Percentiles rank a stretch among this genome's conserved stretches.
Conservation (phyloP, 768 basidiomycete genomes). For the Boletus pseudo-olivaceus region DNA sequence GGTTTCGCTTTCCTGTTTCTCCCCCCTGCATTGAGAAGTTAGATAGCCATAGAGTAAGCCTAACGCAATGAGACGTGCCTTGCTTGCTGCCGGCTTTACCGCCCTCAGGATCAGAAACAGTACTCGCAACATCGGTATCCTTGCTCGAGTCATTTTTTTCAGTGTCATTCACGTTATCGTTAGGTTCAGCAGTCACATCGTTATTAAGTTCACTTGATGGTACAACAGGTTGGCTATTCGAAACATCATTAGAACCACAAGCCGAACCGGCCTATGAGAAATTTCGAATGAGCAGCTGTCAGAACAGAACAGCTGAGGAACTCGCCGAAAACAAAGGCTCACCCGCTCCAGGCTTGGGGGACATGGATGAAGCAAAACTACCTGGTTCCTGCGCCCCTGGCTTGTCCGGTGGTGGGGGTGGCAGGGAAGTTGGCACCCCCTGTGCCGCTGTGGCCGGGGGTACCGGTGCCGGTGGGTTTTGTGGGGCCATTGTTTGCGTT, state of each 20-base stretch:
- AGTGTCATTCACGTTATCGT: conserved; percentile 19
- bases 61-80: conserved; percentile 13
- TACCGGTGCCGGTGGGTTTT: background rate
- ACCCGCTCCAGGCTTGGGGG: conserved; percentile 21
- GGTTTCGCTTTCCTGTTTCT: background rate
- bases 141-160: conserved; percentile 29
- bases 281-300: conserved; percentile 28
- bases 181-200: conserved; percentile 23
- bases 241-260: conserved; percentile 12
- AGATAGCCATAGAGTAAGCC: conserved; percentile 1
- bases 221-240: conserved; percentile 27
- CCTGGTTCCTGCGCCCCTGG: background rate
- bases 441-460: background rate
- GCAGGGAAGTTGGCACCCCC: background rate
- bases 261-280: conserved; percentile 13
- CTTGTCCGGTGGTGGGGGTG: conserved; percentile 3
- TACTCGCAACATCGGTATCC: conserved; percentile 16
- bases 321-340: conserved; percentile 33
- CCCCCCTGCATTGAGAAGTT: conserved; percentile 1
- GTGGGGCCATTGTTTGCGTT: background rate
- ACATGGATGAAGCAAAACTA: background rate
- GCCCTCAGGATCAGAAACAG: conserved; percentile 21
- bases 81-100: background rate
- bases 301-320: conserved; percentile 21
- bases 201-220: conserved; percentile 22